Percentiles rank a stretch among this genome's conserved stretches.
phyloP scores from a whole-genome alignment of 192 early-diverging fungal species.

The Coemansia sp. region DNA sequence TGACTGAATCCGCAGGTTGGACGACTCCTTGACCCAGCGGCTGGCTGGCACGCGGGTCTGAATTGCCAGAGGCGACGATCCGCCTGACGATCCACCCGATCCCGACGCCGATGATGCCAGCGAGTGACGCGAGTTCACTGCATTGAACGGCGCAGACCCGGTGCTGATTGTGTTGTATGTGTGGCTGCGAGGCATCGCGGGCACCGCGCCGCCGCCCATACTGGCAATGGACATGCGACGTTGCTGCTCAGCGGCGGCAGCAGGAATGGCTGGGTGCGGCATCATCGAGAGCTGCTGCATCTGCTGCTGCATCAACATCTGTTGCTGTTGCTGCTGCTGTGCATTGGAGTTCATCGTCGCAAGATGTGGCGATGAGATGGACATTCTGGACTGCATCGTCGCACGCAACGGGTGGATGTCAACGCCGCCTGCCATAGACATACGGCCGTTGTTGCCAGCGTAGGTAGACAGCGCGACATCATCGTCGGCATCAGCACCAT shows the following conservation, averaged over 20 bases:
- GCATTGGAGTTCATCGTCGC: conserved; percentile 25
- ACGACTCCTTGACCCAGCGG: conserved; percentile 55
- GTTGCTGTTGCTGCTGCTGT: conserved; percentile 26
- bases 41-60: conserved; percentile 39
- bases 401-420: conserved; percentile 55
- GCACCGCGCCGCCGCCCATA: conserved; percentile 5
- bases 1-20: conserved; percentile 40
- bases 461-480: conserved; percentile 50
- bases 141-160: conserved; percentile 17
- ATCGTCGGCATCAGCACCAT: conserved; percentile 31
- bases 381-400: conserved; percentile 57
- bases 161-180: conserved; percentile 20
- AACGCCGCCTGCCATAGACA: conserved; percentile 37
- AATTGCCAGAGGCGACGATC: conserved; percentile 40
- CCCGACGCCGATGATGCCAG: conserved; percentile 47
- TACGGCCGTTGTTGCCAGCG: conserved; percentile 29
- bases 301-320: conserved; percentile 30
- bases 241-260: conserved; percentile 35
- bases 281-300: conserved; percentile 29
- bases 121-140: conserved; percentile 50
- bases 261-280: conserved; percentile 10
- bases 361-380: conserved; percentile 50
- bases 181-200: conserved; percentile 16
- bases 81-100: conserved; percentile 43
- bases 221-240: conserved; percentile 38